Percentiles rank a stretch among this genome's conserved stretches.
phyloP scores from a whole-genome alignment of 768 basidiomycete genomes.

The Trichaptum fuscoviolaceum region DNA sequence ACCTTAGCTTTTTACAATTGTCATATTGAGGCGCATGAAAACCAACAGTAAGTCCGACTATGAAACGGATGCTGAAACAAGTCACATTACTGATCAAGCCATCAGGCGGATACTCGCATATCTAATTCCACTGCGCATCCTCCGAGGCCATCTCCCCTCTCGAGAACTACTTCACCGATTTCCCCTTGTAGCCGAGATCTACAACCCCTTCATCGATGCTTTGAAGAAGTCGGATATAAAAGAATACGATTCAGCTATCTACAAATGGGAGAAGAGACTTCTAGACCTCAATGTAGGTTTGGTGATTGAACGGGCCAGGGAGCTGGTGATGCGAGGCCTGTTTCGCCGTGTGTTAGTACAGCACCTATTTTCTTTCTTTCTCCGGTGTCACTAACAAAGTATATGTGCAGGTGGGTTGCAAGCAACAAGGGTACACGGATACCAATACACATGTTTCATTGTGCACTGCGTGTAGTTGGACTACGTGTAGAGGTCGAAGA shows the following conservation, averaged over 20 bases:
- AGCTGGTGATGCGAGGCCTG: constrained; percentile 77
- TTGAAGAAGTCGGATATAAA: constrained; percentile 73
- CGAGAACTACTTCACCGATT: constrained; percentile 63
- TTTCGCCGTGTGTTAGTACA: constrained; percentile 68
- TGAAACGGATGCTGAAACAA: not conserved
- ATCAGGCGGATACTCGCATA: constrained; percentile 84
- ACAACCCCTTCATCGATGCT: constrained; percentile 74
- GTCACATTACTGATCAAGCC: not conserved
- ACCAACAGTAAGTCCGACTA: constrained; percentile 67
- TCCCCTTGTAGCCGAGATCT: constrained; percentile 67
- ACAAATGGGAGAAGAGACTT: constrained; percentile 62
- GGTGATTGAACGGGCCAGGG: constrained; percentile 81
- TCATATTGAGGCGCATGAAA: constrained; percentile 58
- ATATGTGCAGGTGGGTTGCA: constrained; percentile 65
- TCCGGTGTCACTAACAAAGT: not conserved
- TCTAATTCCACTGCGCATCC: constrained; percentile 82
- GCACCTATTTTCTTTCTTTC: constrained; percentile 1
- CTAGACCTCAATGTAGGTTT: constrained; percentile 87
- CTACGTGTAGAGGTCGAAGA: constrained; percentile 70
- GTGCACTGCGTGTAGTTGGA: constrained; percentile 67
- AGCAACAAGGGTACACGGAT: constrained; percentile 71
- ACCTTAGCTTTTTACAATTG: constrained; percentile 85
- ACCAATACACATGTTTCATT: constrained; percentile 74
- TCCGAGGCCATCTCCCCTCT: constrained; percentile 85
- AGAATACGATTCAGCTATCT: constrained; percentile 76